phyloP scores from a whole-genome alignment of 2,329 filamentous ascomycete genomes.

The Aspergillus ruber region DNA sequence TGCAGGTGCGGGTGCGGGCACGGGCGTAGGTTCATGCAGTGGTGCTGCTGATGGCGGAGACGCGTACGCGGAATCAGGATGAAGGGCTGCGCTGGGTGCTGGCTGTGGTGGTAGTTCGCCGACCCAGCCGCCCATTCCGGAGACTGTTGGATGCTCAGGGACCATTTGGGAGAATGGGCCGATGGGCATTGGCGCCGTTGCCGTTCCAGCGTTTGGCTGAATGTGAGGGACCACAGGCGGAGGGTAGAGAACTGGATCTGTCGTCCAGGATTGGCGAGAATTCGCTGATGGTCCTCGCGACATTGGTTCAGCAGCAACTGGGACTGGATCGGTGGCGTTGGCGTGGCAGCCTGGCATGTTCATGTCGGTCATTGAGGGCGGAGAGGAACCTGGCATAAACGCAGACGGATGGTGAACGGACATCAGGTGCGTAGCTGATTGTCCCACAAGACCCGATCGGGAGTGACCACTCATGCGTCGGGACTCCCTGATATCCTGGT shows the following conservation, averaged over 20 bases:
- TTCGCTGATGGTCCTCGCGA: constrained; percentile 27
- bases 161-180: constrained; percentile 7
- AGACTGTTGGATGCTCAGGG: constrained; percentile 13
- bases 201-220: constrained; percentile 5
- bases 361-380: constrained; percentile 13
- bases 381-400: constrained; percentile 28
- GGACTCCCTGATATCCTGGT: constrained; percentile 26
- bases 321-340: constrained; percentile 21
- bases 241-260: constrained; percentile 28
- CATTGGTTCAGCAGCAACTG: constrained; percentile 21
- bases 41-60: constrained; percentile 6
- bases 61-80: constrained; percentile 15
- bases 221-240: constrained; percentile 6
- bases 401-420: constrained; percentile 25
- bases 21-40: constrained; percentile 8
- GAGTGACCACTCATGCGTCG: constrained; percentile 12
- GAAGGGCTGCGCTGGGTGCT: constrained; percentile 8
- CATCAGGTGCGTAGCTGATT: constrained; percentile 6
- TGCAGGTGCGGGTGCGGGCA: constrained; percentile 3
- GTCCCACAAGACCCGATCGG: constrained; percentile 8
- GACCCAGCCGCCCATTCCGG: constrained; percentile 17
- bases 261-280: constrained; percentile 31
- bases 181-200: constrained; percentile 7
- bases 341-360: constrained; percentile 9
- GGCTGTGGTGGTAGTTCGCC: constrained; percentile 6